Conservation (phyloP, 371 early-diverging fungal species). For the Mycotypha africana region DNA sequence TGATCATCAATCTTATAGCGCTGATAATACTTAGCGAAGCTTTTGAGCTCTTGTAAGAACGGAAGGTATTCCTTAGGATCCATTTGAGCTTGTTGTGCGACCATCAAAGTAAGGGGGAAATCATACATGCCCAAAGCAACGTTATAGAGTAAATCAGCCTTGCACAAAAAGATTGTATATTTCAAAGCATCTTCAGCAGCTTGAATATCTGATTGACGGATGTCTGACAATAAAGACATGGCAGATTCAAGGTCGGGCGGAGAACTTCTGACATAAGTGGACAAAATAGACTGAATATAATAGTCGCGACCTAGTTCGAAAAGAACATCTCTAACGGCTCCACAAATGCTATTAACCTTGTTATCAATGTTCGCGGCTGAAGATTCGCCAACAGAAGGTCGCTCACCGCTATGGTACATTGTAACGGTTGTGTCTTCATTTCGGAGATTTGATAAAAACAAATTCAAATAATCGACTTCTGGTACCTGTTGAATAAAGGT, state of each 20-base stretch:
- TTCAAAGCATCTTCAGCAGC: conserved; percentile 83
- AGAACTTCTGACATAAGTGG: conserved; percentile 76
- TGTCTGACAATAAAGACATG: conserved; percentile 54
- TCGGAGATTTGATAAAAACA: conserved; percentile 81
- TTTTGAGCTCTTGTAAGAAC: conserved; percentile 78
- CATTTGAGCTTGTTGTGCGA: conserved; percentile 92
- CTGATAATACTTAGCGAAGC: conserved; percentile 68
- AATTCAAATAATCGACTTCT: conserved; percentile 83
- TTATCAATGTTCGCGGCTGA: conserved; percentile 22
- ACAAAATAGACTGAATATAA: conserved; percentile 80
- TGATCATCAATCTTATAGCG: conserved; percentile 87
- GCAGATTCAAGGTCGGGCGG: conserved; percentile 89
- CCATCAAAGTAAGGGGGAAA: conserved; percentile 85
- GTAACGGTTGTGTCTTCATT: conserved; percentile 66
- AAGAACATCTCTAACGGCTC: conserved; percentile 61
- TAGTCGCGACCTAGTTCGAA: conserved; percentile 49
- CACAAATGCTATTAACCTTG: conserved; percentile 83
- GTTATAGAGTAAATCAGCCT: conserved; percentile 82
- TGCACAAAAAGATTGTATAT: conserved; percentile 88
- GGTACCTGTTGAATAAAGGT: conserved; percentile 73
- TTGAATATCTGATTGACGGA: conserved; percentile 35
- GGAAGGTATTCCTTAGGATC: conserved; percentile 96
- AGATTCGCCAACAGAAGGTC: conserved; percentile 5
- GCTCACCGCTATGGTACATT: conserved; percentile 48
- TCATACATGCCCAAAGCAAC: conserved; percentile 95